Evolutionary conservation across 108 stramenopile genomes (phyloP), one percentile per base, ranked within the genome.

Genomic region (Nannochloropsis salina): DNA sequence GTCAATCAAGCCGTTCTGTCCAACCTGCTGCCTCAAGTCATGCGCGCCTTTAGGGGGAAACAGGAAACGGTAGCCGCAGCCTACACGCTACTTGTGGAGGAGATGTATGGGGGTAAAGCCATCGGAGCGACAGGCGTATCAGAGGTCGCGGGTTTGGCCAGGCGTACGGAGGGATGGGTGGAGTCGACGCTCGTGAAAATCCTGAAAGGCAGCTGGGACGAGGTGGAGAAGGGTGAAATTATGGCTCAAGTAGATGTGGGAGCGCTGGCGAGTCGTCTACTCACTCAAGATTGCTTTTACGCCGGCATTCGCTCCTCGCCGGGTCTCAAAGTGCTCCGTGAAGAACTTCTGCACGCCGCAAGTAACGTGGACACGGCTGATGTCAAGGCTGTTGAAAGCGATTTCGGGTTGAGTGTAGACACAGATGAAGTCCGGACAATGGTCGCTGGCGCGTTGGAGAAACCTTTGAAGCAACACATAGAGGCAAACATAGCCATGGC

Each of bases 81-180:
- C 20, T 74, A 74, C 61, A n/a, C 61, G 20, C 61, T 74, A n/a
- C n/a, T 74, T 4, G 61, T 74, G 6, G 61, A 74, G 61, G 20
- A 74, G 61, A 15, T 74, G 6, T 74, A 74, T 8, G 61, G 61
- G n/a, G 61, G 61, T 15, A 74, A 74, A 74, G 20, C 3, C 20
- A 74, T 74, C 61, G 61, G n/a, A 74, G 61, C 61, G n/a, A 15
- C 61, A n/a, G 61, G 20, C 6, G n/a, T 74, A n/a, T 1, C 61
- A 4, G 61, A 74, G 61, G 4, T 74, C 20, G 61, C 61, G n/a
- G 61, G 20, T 3, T n/a, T 74, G 61, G 61, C 61, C 2, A n/a
- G 61, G 3, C 61, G 61, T 15, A 74, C 61, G 61, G 61, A 74
- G 61, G 61, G 61, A n/a, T 74, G 61, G 61, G 61, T 74, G 61